Conservation (phyloP, 2,329 filamentous ascomycete genomes). For the Aspergillus luchuensis region DNA sequence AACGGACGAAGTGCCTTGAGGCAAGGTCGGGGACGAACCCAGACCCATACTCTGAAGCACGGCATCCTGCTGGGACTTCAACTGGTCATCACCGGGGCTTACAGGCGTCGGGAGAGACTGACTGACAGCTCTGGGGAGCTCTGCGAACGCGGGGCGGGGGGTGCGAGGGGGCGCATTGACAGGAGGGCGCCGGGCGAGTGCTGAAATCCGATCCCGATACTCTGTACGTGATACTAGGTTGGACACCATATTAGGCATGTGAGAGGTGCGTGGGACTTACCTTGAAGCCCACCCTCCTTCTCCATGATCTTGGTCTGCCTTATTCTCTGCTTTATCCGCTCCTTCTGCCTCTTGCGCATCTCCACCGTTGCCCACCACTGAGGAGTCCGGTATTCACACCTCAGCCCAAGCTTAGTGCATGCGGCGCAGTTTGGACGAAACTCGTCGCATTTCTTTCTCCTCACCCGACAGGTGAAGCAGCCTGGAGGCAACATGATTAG, state of each 20-base stretch:
- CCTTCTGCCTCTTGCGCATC: constrained; percentile 79
- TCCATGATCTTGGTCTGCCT: constrained; percentile 92
- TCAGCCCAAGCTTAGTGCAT: constrained; percentile 71
- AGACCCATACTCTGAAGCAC: not conserved
- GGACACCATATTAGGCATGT: not conserved
- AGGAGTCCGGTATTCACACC: constrained; percentile 92
- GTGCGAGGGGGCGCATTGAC: not conserved
- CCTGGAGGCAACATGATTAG: constrained; percentile 43
- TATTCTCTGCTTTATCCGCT: constrained; percentile 92
- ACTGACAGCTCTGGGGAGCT: not conserved
- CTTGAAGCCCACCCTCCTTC: constrained; percentile 63
- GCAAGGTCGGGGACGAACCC: not conserved
- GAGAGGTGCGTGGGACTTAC: constrained; percentile 24
- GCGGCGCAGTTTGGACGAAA: constrained; percentile 62
- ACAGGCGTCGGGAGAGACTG: not conserved
- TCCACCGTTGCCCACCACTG: constrained; percentile 97
- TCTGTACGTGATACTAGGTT: not conserved
- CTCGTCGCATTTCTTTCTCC: constrained; percentile 70
- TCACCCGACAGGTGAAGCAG: constrained; percentile 67
- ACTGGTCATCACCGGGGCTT: not conserved
- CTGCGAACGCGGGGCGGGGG: not conserved
- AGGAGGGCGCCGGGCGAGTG: not conserved
- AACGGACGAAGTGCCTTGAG: not conserved
- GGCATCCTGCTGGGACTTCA: not conserved
- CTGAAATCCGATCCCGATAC: not conserved